Conservation (phyloP, 305 asterid genomes). For the Fraxinus albicans region DNA sequence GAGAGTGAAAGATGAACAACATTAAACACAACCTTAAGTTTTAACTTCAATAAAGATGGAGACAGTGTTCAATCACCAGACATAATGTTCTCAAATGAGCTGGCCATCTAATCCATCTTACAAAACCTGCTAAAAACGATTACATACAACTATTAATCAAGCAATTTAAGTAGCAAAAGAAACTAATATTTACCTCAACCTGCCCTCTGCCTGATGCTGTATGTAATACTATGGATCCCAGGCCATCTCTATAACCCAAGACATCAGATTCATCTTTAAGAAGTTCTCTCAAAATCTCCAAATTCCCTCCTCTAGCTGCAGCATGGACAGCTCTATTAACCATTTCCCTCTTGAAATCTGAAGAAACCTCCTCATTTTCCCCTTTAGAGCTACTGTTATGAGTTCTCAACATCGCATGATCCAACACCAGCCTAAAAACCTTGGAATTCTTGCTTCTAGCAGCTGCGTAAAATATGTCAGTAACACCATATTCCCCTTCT, state of each 20-base stretch:
- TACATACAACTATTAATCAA: neutral
- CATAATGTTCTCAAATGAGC: neutral
- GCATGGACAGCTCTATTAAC: constrained; percentile 72
- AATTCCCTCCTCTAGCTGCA: constrained; percentile 77
- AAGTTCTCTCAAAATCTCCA: constrained; percentile 56
- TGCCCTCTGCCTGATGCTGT: constrained; percentile 74
- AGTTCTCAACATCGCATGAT: neutral
- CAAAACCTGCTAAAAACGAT: neutral
- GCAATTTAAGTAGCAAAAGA: neutral
- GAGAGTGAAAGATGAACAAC: neutral
- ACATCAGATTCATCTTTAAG: constrained; percentile 54
- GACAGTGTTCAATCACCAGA: neutral
- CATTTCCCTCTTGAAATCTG: constrained; percentile 51
- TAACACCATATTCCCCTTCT: constrained; percentile 85
- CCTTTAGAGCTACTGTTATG: constrained; percentile 26
- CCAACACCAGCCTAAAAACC: constrained; percentile 56
- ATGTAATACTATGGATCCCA: constrained; percentile 73
- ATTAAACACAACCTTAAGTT: neutral
- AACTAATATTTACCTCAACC: constrained; percentile 51
- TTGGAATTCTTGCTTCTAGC: constrained; percentile 57
- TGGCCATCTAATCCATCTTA: neutral
- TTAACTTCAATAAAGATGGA: neutral
- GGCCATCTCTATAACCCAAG: constrained; percentile 60
- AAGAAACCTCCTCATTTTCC: constrained; percentile 32
- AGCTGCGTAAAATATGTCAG: constrained; percentile 78